Base-by-base conservation (phyloP, 768 basidiomycete genomes). In the Panaeolus cyanescens region DNA sequence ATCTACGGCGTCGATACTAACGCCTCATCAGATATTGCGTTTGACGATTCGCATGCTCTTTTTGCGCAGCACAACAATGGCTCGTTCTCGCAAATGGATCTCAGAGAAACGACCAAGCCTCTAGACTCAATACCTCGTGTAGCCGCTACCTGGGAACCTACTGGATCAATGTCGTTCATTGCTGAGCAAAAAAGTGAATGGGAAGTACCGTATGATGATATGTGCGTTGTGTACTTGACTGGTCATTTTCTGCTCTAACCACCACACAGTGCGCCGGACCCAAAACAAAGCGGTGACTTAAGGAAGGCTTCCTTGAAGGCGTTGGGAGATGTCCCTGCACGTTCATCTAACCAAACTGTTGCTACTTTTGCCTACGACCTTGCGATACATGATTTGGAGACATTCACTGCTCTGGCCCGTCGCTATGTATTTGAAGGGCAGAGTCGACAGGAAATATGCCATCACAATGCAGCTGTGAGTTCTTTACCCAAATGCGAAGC, bases 141-240 rank as follows among this genome's bases (percentile, higher is more conserved):
- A 1, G 80, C 89, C 2, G 66, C 84, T 13, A 80, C 88, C 1
- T 95, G 92, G 91, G 85, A 87, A 30, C 81, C 81, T 3, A 73
- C 80, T 12, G 90, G 91, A 3, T 79, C 85, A 2, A 70, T 95
- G 42, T 77, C 86, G 5, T 93, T 94, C 65, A 86, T 89, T 10
- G 71, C 83, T 1, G 90, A 90, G 56, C 75, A 72, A n/a, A 76
- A 74, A 39, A 63, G 68, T 5, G 70, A 70, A 36, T 87, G 84
- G 80, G 90, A 93, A 66, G 70, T 88, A 2, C 93, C 93, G 2
- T 94, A 90, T 61, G 93, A 95, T 64, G 93, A 95, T 67, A 67
- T 88, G 92, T 92, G 67, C 57, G 87, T 74, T 15, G 12, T 31
- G 9, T 32, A 59, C 36, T 5, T 3, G 32, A 55, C 32, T 19